Evolutionary conservation across 176 grass and related monocot genomes (phyloP), one percentile per base, ranked within the genome.

Genomic region (Avena atlantica): DNA sequence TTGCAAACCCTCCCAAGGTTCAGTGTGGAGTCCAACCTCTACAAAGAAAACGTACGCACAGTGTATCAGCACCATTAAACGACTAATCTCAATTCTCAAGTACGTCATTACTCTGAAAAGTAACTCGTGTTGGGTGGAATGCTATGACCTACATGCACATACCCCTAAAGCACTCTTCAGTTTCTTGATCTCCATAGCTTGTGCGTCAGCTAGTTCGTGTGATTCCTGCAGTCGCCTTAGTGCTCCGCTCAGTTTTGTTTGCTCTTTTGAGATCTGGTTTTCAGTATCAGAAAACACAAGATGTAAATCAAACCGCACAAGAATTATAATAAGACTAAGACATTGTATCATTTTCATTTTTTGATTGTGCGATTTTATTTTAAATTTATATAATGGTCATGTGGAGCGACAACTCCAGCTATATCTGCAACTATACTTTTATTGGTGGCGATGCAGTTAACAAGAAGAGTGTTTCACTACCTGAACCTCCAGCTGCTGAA

Each of bases 401-500:
- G 11, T 34, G 55, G 57, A 48, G 24, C 29, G 84, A 69, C 42
- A 64, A 16, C 21, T 58, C 57, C 36, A 91, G 19, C 8, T 81
- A 37, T 51, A 21, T 27, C 20, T 74, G 15, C 40, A 6, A 42
- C 40, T 6, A 42, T 42, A 42, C 40, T 42, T 64, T 72, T 70
- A 82, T 62, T 85, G 15, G 69, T 49, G 47, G 49, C 10, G 40
- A 7, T 50, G 42, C 37, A 77, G 29, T 70, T 68, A 50, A 62
- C 64, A 78, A 77, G 6, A 14, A 53, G 52, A 14, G 16, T 25
- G 58, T 64, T 79, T 84, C 49, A 66, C 49, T 92, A 98, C 96
- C 96, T 95, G 96, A 80, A 75, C 89, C 67, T 98, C 93, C 72
- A 98, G 85, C 83, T 98, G 85, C 73, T 98, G 89, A 87, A 98